Evolutionary conservation across 768 basidiomycete genomes (phyloP).

Genomic region (Tylopilus sp.): DNA sequence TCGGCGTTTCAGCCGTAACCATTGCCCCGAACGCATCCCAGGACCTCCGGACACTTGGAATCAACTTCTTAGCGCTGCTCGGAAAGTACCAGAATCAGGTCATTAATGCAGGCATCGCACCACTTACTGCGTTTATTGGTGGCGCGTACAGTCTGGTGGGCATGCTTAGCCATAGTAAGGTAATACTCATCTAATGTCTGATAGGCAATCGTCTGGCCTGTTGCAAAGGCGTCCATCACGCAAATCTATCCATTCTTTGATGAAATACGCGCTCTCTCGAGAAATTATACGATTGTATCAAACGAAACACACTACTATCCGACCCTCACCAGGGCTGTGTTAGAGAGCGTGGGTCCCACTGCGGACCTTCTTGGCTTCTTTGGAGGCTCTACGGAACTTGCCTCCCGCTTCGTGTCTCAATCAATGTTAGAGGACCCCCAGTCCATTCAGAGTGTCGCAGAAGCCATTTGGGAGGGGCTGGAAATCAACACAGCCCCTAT

Average conservation of each 20-base stretch:
- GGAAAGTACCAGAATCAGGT: slow-evolving; percentile 17
- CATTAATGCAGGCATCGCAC: slow-evolving; percentile 9
- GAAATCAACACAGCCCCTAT: slow-evolving; percentile 1
- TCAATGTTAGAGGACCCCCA: slow-evolving; percentile 4
- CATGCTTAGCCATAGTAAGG: too few relatives aligned
- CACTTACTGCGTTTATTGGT: background rate
- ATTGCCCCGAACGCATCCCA: slow-evolving; percentile 11
- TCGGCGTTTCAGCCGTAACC: slow-evolving; percentile 7
- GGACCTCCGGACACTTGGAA: slow-evolving; percentile 7
- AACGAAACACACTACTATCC: slow-evolving; percentile 13
- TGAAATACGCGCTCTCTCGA: slow-evolving; percentile 10
- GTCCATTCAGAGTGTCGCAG: slow-evolving; percentile 7
- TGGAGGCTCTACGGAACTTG: slow-evolving; percentile 6
- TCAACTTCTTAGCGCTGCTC: slow-evolving; percentile 15
- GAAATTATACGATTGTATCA: slow-evolving; percentile 8
- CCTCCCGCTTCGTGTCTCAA: slow-evolving; percentile 17
- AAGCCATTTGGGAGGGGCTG: slow-evolving; percentile 19
- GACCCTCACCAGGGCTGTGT: slow-evolving; percentile 8
- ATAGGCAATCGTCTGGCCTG: slow-evolving; percentile 13
- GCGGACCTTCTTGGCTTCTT: slow-evolving; percentile 8
- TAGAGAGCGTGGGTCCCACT: slow-evolving; percentile 3
- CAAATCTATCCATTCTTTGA: slow-evolving; percentile 13
- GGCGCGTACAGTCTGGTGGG: slow-evolving; percentile 8
- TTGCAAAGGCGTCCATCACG: slow-evolving; percentile 1
- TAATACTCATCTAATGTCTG: background rate